Conservation (phyloP, 768 basidiomycete genomes). For the Rhodotorula diobovata region DNA sequence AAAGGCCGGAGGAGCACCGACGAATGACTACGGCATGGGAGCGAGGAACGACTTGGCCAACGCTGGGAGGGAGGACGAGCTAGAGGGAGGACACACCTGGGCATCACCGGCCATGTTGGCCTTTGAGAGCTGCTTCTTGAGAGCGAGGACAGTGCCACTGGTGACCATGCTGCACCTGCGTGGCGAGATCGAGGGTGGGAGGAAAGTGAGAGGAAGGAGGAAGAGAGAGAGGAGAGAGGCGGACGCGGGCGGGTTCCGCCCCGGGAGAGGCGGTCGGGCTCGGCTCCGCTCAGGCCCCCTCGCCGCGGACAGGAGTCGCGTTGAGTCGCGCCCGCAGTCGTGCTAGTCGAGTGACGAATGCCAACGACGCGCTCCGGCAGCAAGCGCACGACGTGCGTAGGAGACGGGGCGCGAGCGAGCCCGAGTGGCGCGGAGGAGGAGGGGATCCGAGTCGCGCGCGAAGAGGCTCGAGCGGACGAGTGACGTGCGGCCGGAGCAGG, state of each 20-base stretch:
- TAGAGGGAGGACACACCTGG: not conserved
- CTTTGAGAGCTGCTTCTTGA: conserved; percentile 18
- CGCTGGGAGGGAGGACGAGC: not conserved
- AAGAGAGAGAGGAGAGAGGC: not conserved
- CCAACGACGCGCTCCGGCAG: too few relatives aligned
- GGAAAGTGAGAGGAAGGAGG: not conserved
- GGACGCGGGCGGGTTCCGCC: not conserved
- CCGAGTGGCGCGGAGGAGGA: too few relatives aligned
- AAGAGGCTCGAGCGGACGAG: too few relatives aligned
- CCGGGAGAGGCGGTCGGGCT: not conserved
- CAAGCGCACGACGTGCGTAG: too few relatives aligned
- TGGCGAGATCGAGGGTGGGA: not conserved
- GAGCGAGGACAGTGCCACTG: not conserved
- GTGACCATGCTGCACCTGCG: conserved; percentile 1
- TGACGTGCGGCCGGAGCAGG: too few relatives aligned
- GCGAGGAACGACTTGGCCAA: not conserved
- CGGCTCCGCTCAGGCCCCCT: not conserved
- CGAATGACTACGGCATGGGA: too few relatives aligned
- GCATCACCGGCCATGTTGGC: conserved; percentile 1
- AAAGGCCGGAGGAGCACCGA: too few relatives aligned
- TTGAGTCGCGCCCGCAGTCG: too few relatives aligned
- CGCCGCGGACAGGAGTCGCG: too few relatives aligned
- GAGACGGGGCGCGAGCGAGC: too few relatives aligned
- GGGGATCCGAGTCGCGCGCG: too few relatives aligned
- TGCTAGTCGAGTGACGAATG: too few relatives aligned